Evolutionary conservation across 805 yeast species (phyloP).

Genomic region (Metschnikowia noctiluminum): DNA sequence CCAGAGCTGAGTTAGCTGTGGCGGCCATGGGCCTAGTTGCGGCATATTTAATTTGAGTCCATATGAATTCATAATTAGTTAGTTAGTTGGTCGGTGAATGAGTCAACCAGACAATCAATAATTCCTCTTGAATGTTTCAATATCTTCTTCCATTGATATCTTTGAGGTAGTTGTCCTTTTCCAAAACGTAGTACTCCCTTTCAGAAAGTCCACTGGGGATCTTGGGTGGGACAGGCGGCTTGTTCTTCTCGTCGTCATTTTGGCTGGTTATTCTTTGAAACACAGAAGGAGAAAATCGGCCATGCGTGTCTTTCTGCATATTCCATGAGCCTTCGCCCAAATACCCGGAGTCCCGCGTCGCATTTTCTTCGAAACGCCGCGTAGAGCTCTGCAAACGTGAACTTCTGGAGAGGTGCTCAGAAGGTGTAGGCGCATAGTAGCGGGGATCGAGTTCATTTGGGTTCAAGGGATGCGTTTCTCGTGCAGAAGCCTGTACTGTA

Average conservation of each 20-base stretch:
- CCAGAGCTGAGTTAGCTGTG: too few species aligned
- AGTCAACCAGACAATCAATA: too few species aligned
- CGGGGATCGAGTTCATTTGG: conserved; percentile 29
- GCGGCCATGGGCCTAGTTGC: too few species aligned
- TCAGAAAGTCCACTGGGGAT: conserved; percentile 42
- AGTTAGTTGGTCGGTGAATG: too few species aligned
- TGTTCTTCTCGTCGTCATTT: conserved; percentile 25
- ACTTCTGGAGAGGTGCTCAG: conserved; percentile 33
- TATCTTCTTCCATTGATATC: conserved; percentile 38
- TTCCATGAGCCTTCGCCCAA: conserved; percentile 37
- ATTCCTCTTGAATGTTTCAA: background rate
- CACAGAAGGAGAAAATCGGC: conserved; percentile 33
- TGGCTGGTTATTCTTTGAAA: conserved; percentile 30
- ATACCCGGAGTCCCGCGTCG: conserved; percentile 37
- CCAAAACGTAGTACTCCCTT: conserved; percentile 40
- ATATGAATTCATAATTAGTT: too few species aligned
- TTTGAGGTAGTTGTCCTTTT: conserved; percentile 35
- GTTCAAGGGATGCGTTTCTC: conserved; percentile 9
- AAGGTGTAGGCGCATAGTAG: conserved; percentile 48
- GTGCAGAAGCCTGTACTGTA: conserved; percentile 17
- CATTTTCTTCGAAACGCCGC: conserved; percentile 21
- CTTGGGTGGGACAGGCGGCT: conserved; percentile 44
- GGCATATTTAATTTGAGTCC: too few species aligned
- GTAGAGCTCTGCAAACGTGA: conserved; percentile 23
- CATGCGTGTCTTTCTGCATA: conserved; percentile 3